Evolutionary conservation across 2,329 filamentous ascomycete species (phyloP).

Genomic region (Aspergillus tubingensis): DNA sequence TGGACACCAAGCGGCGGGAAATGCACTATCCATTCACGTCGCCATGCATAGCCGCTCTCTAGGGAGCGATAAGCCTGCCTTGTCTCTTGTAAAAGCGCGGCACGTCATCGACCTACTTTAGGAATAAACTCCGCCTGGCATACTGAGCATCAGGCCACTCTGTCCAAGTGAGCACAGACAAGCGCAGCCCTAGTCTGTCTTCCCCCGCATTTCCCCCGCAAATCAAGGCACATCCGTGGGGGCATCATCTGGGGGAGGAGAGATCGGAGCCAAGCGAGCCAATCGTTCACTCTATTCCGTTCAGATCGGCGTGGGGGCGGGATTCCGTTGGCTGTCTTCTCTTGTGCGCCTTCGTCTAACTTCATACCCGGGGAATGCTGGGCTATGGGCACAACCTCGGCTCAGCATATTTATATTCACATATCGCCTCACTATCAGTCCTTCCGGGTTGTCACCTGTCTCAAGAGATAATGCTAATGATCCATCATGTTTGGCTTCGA

Average conservation of each 20-base stretch:
- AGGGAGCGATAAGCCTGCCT: neutral
- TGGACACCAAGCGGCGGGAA: too few species aligned
- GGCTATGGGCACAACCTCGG: neutral
- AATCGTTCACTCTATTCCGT: neutral
- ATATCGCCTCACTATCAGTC: neutral
- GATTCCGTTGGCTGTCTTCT: neutral
- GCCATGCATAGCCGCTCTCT: too few species aligned
- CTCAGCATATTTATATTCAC: neutral
- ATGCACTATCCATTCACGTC: too few species aligned
- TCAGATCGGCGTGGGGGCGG: neutral
- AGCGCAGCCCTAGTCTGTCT: neutral
- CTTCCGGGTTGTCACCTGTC: neutral
- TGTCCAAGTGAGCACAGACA: neutral
- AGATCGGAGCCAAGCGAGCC: neutral
- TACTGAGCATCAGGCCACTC: neutral
- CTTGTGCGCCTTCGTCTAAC: neutral
- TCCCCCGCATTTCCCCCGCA: neutral
- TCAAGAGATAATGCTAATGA: constrained; percentile 6
- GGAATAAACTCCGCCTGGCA: neutral
- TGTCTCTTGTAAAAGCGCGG: neutral
- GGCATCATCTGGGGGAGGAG: neutral
- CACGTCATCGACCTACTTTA: neutral
- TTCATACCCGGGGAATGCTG: neutral
- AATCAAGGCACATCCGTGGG: neutral
- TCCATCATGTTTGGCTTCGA: constrained; percentile 18